Percentiles rank a stretch among this genome's conserved stretches.
phyloP scores from a whole-genome alignment of 163 green algal species.

The Trebouxiophyceae sp. region DNA sequence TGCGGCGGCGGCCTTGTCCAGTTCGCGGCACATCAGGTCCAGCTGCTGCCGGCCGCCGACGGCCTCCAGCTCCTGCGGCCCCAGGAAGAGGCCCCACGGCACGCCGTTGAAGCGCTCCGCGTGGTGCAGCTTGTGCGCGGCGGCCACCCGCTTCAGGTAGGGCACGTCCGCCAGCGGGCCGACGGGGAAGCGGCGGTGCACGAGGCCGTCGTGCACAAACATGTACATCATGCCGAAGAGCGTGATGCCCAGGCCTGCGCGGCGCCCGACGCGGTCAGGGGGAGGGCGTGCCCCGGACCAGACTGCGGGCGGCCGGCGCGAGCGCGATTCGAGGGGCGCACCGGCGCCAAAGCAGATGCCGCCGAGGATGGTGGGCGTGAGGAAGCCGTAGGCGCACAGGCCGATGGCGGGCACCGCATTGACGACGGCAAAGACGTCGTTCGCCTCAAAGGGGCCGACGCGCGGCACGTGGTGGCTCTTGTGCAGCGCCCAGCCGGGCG shows the following conservation, averaged over 20 bases:
- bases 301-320: no score
- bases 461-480: conserved; percentile 86
- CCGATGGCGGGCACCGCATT: conserved; percentile 88
- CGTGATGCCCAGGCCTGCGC: conserved; percentile 89
- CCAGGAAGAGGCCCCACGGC: conserved; percentile 94
- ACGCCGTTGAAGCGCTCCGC: conserved; percentile 85
- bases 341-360: conserved; percentile 73
- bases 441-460: conserved; percentile 82
- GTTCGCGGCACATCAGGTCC: conserved; percentile 36
- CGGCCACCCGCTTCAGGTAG: conserved; percentile 76
- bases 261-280: conserved; percentile 68
- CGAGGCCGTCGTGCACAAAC: conserved; percentile 96
- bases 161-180: conserved; percentile 80
- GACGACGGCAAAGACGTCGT: conserved; percentile 88
- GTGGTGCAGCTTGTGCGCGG: conserved; percentile 93
- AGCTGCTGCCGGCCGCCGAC: conserved; percentile 58
- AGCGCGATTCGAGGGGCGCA: neutral
- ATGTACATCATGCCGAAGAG: conserved; percentile 96
- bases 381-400: conserved; percentile 86
- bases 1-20: no score
- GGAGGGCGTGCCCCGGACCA: conserved; percentile 57
- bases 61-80: conserved; percentile 73
- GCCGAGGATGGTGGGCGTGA: conserved; percentile 64
- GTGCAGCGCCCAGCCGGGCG: conserved; percentile 73
- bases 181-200: conserved; percentile 66